Evolutionary conservation across 225 moss, liverwort and hornwort species (phyloP), one percentile per base, ranked within the genome.

Genomic region (Pseudoscleropodium purum): DNA sequence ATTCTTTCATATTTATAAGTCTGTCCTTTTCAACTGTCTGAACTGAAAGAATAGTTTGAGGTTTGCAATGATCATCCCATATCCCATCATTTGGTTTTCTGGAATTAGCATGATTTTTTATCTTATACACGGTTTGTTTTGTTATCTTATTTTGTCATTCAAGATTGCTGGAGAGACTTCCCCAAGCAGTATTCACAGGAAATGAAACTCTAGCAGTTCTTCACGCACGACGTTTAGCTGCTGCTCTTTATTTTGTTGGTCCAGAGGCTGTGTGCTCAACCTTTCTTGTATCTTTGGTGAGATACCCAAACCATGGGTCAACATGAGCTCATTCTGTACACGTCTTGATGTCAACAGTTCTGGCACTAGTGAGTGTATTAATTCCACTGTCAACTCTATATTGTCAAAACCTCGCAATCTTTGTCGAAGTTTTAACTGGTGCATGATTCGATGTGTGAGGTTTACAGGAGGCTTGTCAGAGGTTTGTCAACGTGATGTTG

Each of bases 201-300:
- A 94, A 97, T 83, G 94, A 95, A 86, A 92, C 95, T 74, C 61
- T 94, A 91, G 92, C 96, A 90, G 96, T 97, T 57, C 93, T 97
- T 87, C 97, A 97, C 79, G 96, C 95, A 75, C 95, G 94, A 69
- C 95, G 96, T 67, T 91, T 99, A 76, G 91, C 96, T 88, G 95
- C 97, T 88, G 97, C 97, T 82, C 95, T 97, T 89, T 97, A 95
- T 81, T 97, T 96, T 87, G 93, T 94, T 72, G 99, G 99, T 23
- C 96, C 97, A 57, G 92, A 95, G 60, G 94, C 91, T 87, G 94
- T 97, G 61, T 92, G 96, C 88, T 92, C 92, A 81, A 93, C 89
- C 76, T 94, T 99, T 81, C 94, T 97, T 83, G 89, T 89, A 76
- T 95, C 97, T 85, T 81, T 91, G 93, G 99, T 97, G 87, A 93